Percentiles rank a stretch among this genome's conserved stretches.
These are phyloP conservation scores for Arthrinium phaeospermum DNA, from an alignment of 2,329 filamentous ascomycete genomes.

Conservation along the genomic window DNA sequence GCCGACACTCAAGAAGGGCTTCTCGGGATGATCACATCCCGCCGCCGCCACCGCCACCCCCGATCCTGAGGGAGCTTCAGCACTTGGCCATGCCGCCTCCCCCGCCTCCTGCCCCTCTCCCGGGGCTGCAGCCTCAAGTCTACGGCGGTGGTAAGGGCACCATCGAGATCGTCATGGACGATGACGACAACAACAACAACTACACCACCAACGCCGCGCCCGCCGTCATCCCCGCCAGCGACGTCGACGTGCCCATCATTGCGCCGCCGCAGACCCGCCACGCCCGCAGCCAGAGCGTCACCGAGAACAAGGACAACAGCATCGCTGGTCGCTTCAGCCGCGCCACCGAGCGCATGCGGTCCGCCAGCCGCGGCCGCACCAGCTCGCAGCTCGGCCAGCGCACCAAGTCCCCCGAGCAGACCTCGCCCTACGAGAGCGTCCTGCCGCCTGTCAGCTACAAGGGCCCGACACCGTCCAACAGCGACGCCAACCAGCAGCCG, in stretches of 20 bases:
- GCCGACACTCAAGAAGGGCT: conserved; percentile 45
- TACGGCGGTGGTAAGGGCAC: conserved; percentile 57
- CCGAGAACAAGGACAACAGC: conserved; percentile 51
- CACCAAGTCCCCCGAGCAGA: conserved; percentile 46
- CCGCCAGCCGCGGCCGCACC: conserved; percentile 62
- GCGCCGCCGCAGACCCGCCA: conserved; percentile 52
- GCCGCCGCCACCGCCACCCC: conserved; percentile 59
- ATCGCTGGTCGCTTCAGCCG: conserved; percentile 61
- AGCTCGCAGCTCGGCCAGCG: conserved; percentile 42
- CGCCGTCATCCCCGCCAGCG: conserved; percentile 44
- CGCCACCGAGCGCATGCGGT: conserved; percentile 65
- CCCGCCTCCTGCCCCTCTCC: conserved; percentile 65
- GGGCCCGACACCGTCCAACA: conserved; percentile 24
- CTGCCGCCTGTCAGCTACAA: conserved; percentile 37
- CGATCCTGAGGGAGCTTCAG: conserved; percentile 66
- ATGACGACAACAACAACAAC: conserved; percentile 48
- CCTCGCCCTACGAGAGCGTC: conserved; percentile 47
- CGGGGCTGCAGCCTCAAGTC: conserved; percentile 46
- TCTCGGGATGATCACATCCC: conserved; percentile 57
- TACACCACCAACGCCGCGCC: conserved; percentile 27
- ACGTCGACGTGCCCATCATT: conserved; percentile 51
- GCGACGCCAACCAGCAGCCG: conserved; percentile 38
- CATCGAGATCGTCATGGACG: conserved; percentile 72
- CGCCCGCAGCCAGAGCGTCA: conserved; percentile 61
- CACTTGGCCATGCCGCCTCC: conserved; percentile 67